These are phyloP conservation scores for Amanita molliuscula DNA, from an alignment of 768 basidiomycete genomes.

Conservation along the genomic window DNA sequence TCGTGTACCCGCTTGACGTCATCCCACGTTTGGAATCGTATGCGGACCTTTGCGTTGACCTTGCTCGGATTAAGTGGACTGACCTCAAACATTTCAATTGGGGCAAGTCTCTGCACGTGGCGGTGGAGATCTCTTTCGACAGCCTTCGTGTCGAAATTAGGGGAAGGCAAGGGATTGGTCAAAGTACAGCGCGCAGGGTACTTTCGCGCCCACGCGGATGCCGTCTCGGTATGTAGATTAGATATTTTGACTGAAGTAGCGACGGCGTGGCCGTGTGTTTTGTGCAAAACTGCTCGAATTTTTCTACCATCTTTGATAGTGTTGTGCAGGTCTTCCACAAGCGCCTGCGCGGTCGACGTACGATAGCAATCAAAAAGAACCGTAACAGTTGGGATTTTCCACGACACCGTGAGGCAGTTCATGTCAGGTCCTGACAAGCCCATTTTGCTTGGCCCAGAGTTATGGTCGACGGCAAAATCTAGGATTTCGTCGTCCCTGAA, in stretches of 20 bases:
- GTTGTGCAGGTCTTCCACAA: conserved; percentile 27
- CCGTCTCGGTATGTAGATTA: not conserved
- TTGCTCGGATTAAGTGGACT: conserved; percentile 3
- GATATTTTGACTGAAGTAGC: not conserved
- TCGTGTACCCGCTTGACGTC: conserved; percentile 30
- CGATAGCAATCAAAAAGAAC: conserved; percentile 23
- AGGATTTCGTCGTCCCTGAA: conserved; percentile 32
- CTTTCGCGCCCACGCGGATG: not conserved
- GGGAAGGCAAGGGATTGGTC: not conserved
- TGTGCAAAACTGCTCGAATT: conserved; percentile 36
- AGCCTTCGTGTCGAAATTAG: not conserved
- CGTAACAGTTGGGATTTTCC: conserved; percentile 35
- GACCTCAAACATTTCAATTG: not conserved
- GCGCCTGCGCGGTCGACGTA: conserved; percentile 23
- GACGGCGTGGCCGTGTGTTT: too few species aligned
- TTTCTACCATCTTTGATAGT: conserved; percentile 26
- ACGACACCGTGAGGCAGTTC: conserved; percentile 38
- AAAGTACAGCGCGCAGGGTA: not conserved
- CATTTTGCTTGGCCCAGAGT: conserved; percentile 32
- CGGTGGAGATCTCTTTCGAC: not conserved
- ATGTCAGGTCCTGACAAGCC: conserved; percentile 19
- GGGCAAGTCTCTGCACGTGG: not conserved
- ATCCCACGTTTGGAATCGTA: conserved; percentile 39
- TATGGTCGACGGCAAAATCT: conserved; percentile 30
- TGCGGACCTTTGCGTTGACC: conserved; percentile 18